phyloP scores from a whole-genome alignment of 2,329 filamentous ascomycete species.

The Alternaria burnsii region DNA sequence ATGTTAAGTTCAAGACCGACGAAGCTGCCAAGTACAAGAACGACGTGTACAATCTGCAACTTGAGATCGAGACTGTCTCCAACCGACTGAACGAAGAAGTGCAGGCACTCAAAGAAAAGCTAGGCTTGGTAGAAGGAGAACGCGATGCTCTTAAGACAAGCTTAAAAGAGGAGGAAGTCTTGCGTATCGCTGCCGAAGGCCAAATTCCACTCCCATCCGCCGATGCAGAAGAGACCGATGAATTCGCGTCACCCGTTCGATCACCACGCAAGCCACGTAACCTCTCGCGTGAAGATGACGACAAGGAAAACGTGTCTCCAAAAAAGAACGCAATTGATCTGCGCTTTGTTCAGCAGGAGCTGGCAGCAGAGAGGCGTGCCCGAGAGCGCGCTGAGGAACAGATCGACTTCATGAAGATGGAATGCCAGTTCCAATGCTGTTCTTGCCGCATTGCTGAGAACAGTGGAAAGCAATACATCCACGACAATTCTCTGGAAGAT shows the following conservation, averaged over 20 bases:
- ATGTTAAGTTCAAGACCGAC: constrained; percentile 42
- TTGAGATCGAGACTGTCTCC: constrained; percentile 68
- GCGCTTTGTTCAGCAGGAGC: constrained; percentile 60
- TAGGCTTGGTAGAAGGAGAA: constrained; percentile 75
- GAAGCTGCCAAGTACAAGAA: constrained; percentile 50
- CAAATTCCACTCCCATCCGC: constrained; percentile 69
- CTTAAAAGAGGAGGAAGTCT: constrained; percentile 76
- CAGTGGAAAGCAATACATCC: constrained; percentile 50
- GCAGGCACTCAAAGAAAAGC: constrained; percentile 67
- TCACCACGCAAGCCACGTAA: constrained; percentile 56
- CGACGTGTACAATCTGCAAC: constrained; percentile 54
- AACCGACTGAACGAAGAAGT: constrained; percentile 72
- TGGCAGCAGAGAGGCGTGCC: constrained; percentile 63
- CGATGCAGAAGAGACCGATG: constrained; percentile 63
- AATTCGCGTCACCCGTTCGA: constrained; percentile 70
- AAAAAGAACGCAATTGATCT: constrained; percentile 57
- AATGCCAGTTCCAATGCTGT: constrained; percentile 75
- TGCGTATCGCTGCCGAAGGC: constrained; percentile 75
- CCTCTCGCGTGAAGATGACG: constrained; percentile 52
- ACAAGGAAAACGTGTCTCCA: constrained; percentile 58
- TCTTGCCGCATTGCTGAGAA: constrained; percentile 60
- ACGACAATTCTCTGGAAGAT: constrained; percentile 46
- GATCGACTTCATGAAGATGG: constrained; percentile 77
- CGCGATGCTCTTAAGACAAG: constrained; percentile 77
- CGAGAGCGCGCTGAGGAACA: constrained; percentile 75